Percentiles rank a stretch among this genome's conserved stretches.
phyloP scores from a whole-genome alignment of 2,329 filamentous ascomycete genomes.

The Periconia digitata region DNA sequence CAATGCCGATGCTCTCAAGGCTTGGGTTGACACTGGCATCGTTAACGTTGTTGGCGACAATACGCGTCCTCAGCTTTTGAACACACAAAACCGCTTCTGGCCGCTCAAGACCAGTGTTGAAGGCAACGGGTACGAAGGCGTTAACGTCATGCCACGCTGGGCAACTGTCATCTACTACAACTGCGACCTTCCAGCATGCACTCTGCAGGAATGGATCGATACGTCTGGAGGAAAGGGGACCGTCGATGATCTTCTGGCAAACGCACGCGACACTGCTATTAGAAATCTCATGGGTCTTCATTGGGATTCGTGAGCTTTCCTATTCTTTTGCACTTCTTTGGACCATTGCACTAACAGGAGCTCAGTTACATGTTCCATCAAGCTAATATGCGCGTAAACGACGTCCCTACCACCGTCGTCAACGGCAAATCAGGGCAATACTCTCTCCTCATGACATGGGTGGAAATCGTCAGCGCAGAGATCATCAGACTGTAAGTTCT shows the following conservation, averaged over 20 bases:
- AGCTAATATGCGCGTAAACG: conserved; percentile 58
- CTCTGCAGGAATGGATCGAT: conserved; percentile 61
- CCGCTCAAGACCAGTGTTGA: conserved; percentile 56
- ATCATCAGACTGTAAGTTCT: conserved; percentile 51
- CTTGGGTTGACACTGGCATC: conserved; percentile 63
- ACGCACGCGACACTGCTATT: conserved; percentile 56
- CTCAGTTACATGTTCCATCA: conserved; percentile 64
- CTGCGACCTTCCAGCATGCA: conserved; percentile 60
- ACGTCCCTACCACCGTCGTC: conserved; percentile 51
- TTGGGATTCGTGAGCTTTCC: conserved; percentile 48
- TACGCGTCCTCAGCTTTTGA: conserved; percentile 58
- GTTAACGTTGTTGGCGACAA: conserved; percentile 65
- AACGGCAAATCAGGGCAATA: conserved; percentile 51
- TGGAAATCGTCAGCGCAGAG: conserved; percentile 57
- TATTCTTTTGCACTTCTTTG: neutral
- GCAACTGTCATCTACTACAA: conserved; percentile 67
- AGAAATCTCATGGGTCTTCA: conserved; percentile 60
- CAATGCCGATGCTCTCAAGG: conserved; percentile 63
- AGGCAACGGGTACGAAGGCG: conserved; percentile 57
- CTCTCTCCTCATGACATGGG: conserved; percentile 61
- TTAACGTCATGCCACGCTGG: conserved; percentile 62
- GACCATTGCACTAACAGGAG: conserved; percentile 8
- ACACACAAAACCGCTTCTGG: conserved; percentile 56
- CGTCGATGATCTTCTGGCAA: conserved; percentile 55
- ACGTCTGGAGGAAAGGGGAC: conserved; percentile 58